phyloP scores from a whole-genome alignment of 2,329 filamentous ascomycete genomes.

The Diplodia corticola region DNA sequence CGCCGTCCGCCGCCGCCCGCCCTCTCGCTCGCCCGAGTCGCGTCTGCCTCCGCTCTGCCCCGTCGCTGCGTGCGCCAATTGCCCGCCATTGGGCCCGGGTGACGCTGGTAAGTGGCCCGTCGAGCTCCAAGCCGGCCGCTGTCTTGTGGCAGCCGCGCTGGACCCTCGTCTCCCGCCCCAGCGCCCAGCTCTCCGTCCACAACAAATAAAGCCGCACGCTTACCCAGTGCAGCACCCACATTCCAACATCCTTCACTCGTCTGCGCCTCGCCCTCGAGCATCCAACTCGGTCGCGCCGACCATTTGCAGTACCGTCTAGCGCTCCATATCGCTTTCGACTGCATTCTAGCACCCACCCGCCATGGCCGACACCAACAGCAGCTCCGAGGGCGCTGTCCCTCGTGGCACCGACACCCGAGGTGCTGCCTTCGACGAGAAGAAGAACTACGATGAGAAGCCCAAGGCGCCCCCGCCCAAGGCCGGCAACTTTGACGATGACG shows the following conservation, averaged over 20 bases:
- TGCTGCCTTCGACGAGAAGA: slow-evolving; percentile 35
- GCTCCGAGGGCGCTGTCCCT: slow-evolving; percentile 19
- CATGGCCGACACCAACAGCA: slow-evolving; percentile 22
- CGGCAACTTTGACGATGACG: slow-evolving; percentile 55
- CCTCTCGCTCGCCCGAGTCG: neutral
- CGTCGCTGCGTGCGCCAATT: slow-evolving; percentile 6
- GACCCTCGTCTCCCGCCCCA: neutral
- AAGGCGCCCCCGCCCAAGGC: slow-evolving; percentile 27
- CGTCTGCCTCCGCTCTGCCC: neutral
- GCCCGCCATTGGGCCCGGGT: slow-evolving; percentile 5
- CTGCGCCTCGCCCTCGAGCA: neutral
- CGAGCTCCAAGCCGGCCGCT: neutral
- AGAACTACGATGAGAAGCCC: slow-evolving; percentile 25
- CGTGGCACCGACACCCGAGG: slow-evolving; percentile 32
- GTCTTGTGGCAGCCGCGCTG: neutral
- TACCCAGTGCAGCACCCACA: neutral
- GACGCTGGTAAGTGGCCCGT: neutral
- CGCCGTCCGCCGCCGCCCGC: neutral
- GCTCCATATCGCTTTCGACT: slow-evolving; percentile 1
- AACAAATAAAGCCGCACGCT: slow-evolving; percentile 8
- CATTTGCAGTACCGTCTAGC: slow-evolving; percentile 3
- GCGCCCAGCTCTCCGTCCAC: neutral
- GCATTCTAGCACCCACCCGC: slow-evolving; percentile 12
- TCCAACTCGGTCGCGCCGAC: neutral
- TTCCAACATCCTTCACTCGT: slow-evolving; percentile 6